Conservation (phyloP, 1,284 basidiomycete species). For the Malassezia yamatoensis region DNA sequence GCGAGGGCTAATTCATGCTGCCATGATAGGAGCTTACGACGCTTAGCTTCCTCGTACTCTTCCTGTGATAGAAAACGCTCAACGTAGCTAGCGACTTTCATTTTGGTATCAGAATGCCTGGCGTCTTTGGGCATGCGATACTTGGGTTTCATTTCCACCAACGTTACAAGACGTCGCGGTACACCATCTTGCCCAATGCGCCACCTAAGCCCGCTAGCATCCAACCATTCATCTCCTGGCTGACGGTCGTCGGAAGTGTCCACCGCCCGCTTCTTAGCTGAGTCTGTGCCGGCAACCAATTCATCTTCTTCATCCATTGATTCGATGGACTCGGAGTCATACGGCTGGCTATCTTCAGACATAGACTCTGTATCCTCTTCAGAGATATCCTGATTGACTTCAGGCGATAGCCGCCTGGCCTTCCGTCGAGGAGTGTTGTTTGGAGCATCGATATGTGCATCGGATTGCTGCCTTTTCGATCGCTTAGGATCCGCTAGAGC, state of each 20-base stretch:
- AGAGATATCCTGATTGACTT: not conserved
- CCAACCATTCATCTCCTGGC: slow-evolving; percentile 39
- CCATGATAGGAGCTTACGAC: slow-evolving; percentile 28
- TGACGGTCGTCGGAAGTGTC: slow-evolving; percentile 32
- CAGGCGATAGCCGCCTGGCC: too few species aligned
- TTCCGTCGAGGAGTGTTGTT: not conserved
- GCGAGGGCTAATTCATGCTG: slow-evolving; percentile 22
- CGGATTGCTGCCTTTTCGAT: not conserved
- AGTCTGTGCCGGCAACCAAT: not conserved
- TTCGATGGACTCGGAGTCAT: not conserved
- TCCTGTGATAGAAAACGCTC: slow-evolving; percentile 32
- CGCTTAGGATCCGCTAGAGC: too few species aligned
- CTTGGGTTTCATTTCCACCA: slow-evolving; percentile 36
- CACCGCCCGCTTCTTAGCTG: slow-evolving; percentile 19
- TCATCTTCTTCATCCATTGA: slow-evolving; percentile 3
- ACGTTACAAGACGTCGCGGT: slow-evolving; percentile 22
- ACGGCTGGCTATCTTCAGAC: not conserved
- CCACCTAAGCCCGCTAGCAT: slow-evolving; percentile 37
- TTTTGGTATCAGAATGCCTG: slow-evolving; percentile 32
- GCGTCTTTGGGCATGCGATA: slow-evolving; percentile 40
- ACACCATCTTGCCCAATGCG: slow-evolving; percentile 28
- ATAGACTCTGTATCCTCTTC: not conserved
- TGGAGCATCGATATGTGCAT: not conserved
- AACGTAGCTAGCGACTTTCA: slow-evolving; percentile 26
- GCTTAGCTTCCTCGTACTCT: slow-evolving; percentile 35